Evolutionary conservation across 495 filamentous ascomycete species (phyloP), one percentile per base, ranked within the genome.

Genomic region (Podospora bellae-mahoneyi): DNA sequence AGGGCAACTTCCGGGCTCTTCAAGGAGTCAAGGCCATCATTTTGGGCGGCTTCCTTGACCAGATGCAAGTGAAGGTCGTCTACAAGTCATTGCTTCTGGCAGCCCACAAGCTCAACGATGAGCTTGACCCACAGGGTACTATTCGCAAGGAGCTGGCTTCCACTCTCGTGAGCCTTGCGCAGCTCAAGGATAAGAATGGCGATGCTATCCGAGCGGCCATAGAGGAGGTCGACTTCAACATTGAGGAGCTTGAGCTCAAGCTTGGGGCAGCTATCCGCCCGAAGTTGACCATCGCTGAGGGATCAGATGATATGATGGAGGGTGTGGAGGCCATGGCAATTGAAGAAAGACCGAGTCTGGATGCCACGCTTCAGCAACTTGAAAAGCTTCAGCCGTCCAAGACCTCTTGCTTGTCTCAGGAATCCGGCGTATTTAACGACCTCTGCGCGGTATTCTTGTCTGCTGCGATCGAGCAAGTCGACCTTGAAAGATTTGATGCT

Each of bases 231-330:
- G 81, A 88, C 9, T 77, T 91, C 62, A 87, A 92, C 67, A 80
- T 92, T 32, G 84, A 89, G 64, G 84, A 86, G 53, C 80, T 94
- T 10, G 91, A 94, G 73, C 79, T 89, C 73, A 89, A 84, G 66
- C 81, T 96, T 16, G 88, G 91, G 32, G 88, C 87, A 10, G 79
- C 87, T 19, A 84, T 93, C 58, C 85, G 79, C 69, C 85, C 74
- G 62, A 81, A 62, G 68, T 75, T 74, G 64, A 72, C 71, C 13
- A 70, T 77, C 34, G 74, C 72, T 32, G 58, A 72, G 9, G 69
- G 77, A 7, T 71, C 79, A 30, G 83, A 86, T 69, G 86, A 88
- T 74, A 78, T 81, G n/a, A 74, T 80, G 15, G 89, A 87, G 84
- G 77, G 77, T 13, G 79, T 83, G 64, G 73, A 74, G 9, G 77